Evolutionary conservation across 768 basidiomycete species (phyloP).

Genomic region (Tylopilus plumbeoviolaceoides): DNA sequence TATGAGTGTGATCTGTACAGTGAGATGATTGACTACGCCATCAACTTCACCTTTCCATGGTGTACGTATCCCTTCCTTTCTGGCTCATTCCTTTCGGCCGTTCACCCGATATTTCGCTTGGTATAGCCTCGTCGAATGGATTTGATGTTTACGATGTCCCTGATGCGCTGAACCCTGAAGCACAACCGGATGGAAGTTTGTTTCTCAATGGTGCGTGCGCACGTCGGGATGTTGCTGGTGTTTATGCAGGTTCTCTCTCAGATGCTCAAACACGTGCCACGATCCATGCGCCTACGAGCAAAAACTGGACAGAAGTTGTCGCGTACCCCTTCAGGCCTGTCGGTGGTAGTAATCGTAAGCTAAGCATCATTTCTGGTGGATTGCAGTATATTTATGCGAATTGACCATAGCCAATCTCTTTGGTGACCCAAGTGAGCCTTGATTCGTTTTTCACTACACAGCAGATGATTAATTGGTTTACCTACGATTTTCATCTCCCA

Average conservation of each 20-base stretch:
- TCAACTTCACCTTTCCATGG: conserved; percentile 68
- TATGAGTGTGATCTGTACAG: conserved; percentile 59
- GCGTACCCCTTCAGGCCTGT: conserved; percentile 19
- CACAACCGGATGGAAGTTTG: conserved; percentile 43
- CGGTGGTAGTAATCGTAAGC: conserved; percentile 12
- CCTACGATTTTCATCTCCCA: no score
- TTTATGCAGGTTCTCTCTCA: conserved; percentile 20
- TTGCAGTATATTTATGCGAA: neutral
- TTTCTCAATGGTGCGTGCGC: conserved; percentile 39
- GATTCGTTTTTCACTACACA: neutral
- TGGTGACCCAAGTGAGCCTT: conserved; percentile 32
- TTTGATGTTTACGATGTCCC: conserved; percentile 50
- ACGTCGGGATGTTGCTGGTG: conserved; percentile 49
- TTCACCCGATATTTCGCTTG: neutral
- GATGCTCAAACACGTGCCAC: conserved; percentile 51
- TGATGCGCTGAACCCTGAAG: conserved; percentile 40
- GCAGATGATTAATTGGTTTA: no score
- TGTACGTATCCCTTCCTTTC: conserved; percentile 25
- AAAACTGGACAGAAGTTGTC: conserved; percentile 37
- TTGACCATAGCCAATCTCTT: conserved; percentile 3
- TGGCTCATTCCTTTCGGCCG: neutral
- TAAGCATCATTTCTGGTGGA: neutral
- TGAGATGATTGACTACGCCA: conserved; percentile 64
- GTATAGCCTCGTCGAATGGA: conserved; percentile 18
- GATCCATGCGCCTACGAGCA: conserved; percentile 65